These are phyloP conservation scores for Cyamopsis tetragonoloba DNA, from an alignment of 306 rosid genomes.

Conservation along the genomic window DNA sequence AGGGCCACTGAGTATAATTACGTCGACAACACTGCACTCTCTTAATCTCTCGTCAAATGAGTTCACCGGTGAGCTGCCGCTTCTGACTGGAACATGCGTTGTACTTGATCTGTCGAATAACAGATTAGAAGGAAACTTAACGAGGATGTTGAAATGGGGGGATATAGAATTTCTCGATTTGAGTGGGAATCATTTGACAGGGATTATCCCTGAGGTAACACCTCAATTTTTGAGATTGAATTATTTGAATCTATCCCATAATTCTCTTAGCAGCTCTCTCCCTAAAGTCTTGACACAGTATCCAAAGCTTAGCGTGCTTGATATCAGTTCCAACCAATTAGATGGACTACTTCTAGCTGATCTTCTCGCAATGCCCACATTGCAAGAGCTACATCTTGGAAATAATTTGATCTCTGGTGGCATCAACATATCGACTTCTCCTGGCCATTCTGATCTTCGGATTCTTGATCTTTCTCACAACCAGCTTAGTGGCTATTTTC, in stretches of 20 bases:
- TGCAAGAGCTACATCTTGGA: slow-evolving; percentile 81
- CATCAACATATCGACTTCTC: slow-evolving; percentile 54
- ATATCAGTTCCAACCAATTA: slow-evolving; percentile 78
- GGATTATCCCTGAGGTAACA: slow-evolving; percentile 70
- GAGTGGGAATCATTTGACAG: slow-evolving; percentile 70
- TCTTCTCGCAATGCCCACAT: slow-evolving; percentile 60
- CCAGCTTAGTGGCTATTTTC: slow-evolving; percentile 75
- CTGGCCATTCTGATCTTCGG: slow-evolving; percentile 59
- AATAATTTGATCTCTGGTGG: slow-evolving; percentile 63
- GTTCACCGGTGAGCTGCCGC: slow-evolving; percentile 71
- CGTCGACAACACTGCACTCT: slow-evolving; percentile 59
- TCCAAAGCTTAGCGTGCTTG: slow-evolving; percentile 84
- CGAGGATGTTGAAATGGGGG: slow-evolving; percentile 86
- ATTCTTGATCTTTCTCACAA: slow-evolving; percentile 84
- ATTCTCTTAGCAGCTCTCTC: slow-evolving; percentile 58
- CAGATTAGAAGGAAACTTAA: slow-evolving; percentile 73
- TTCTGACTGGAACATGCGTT: slow-evolving; percentile 86
- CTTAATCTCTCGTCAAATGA: slow-evolving; percentile 82
- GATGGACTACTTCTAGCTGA: slow-evolving; percentile 57
- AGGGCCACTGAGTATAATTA: slow-evolving; percentile 73
- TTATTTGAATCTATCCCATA: slow-evolving; percentile 72
- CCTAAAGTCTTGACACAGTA: slow-evolving; percentile 65
- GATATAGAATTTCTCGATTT: slow-evolving; percentile 87
- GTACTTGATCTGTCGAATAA: slow-evolving; percentile 89
- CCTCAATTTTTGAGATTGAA: slow-evolving; percentile 85